Conservation (phyloP, 1,284 basidiomycete species). For the Rhodotorula glutinis region DNA sequence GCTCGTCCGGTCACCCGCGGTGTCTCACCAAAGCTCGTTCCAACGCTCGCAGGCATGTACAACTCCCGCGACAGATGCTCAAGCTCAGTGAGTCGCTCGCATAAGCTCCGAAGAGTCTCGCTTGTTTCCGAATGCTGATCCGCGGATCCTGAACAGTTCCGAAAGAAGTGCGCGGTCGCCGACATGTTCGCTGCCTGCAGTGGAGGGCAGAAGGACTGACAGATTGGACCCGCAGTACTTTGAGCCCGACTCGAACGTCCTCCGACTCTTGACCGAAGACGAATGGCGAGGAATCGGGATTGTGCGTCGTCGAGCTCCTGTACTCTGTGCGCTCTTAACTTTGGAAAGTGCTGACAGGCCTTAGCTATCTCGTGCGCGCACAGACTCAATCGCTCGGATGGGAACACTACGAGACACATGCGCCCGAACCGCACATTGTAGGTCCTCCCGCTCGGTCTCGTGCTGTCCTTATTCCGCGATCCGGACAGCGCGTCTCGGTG, state of each 20-base stretch:
- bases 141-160: constrained; percentile 20
- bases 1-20: no score
- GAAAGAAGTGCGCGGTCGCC: constrained; percentile 18
- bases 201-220: no score
- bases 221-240: no score
- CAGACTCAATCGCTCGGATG: constrained; percentile 38
- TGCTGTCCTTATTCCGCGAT: no score
- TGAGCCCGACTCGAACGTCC: constrained; percentile 26
- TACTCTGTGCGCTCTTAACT: no score
- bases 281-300: constrained; percentile 40
- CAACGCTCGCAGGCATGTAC: constrained; percentile 18
- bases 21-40: no score
- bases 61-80: constrained; percentile 32
- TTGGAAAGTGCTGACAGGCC: no score
- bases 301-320: constrained; percentile 1
- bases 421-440: constrained; percentile 36
- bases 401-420: constrained; percentile 29
- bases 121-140: no score
- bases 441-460: not conserved
- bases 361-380: no score
- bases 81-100: constrained; percentile 28
- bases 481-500: no score
- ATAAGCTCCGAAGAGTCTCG: not conserved
- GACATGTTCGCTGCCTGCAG: no score
- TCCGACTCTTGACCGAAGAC: constrained; percentile 35